A percentile compares a stretch with the other conserved stretches of the same genome.
Evolutionary conservation across 2,329 filamentous ascomycete species (phyloP).

Genomic region (Furcasterigmium sp.): DNA sequence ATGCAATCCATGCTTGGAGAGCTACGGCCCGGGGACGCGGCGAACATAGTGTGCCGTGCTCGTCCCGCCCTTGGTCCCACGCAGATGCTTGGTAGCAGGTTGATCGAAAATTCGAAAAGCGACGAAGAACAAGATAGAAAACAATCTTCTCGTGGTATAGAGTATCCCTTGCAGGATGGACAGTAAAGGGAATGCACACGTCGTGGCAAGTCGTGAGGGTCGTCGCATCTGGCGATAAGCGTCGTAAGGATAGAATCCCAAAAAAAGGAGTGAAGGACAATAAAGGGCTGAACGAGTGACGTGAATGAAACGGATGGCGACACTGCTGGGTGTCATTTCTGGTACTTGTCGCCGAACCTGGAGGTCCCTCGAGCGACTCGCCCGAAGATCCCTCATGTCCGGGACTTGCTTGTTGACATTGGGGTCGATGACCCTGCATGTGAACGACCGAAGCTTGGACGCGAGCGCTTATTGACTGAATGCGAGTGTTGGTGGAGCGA

Average conservation of each 20-base stretch:
- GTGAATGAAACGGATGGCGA: slow-evolving; percentile 2
- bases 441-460: slow-evolving; percentile 30
- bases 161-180: background rate
- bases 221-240: slow-evolving; percentile 12
- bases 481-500: slow-evolving; percentile 42
- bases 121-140: too few relatives aligned
- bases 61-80: too few relatives aligned
- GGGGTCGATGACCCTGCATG: slow-evolving; percentile 29
- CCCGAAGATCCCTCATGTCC: slow-evolving; percentile 19
- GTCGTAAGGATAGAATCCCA: slow-evolving; percentile 10
- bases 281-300: slow-evolving; percentile 1
- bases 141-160: slow-evolving; percentile 4
- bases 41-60: too few relatives aligned
- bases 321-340: background rate
- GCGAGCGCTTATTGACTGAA: slow-evolving; percentile 33
- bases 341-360: background rate
- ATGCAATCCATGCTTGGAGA: too few relatives aligned
- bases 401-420: slow-evolving; percentile 28
- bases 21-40: too few relatives aligned
- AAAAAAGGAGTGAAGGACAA: background rate
- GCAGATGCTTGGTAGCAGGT: too few relatives aligned
- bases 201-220: slow-evolving; percentile 13
- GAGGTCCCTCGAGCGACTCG: too few relatives aligned
- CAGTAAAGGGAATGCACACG: slow-evolving; percentile 1
- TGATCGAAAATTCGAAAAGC: slow-evolving; percentile 1